Evolutionary conservation across 768 basidiomycete species (phyloP).

Genomic region (Tricholoma bakamatsutake): DNA sequence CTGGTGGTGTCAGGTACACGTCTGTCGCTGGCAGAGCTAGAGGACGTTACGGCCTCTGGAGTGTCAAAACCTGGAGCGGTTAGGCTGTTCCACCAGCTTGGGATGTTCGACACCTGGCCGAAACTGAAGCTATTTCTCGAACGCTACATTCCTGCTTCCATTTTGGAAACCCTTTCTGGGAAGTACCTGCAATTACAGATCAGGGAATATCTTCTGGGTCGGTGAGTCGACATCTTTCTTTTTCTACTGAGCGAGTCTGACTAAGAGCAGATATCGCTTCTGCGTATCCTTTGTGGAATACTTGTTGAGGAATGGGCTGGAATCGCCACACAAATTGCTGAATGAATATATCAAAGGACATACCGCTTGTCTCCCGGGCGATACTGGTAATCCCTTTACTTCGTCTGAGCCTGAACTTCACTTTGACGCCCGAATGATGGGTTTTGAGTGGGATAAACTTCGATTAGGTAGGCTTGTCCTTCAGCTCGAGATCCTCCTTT

Average conservation of each 20-base stretch:
- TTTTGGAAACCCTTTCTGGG: not conserved
- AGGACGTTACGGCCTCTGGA: not conserved
- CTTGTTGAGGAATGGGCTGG: not conserved
- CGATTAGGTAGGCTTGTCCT: not conserved
- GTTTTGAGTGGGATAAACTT: not conserved
- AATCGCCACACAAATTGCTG: not conserved
- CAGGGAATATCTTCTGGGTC: not conserved
- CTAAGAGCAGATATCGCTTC: not conserved
- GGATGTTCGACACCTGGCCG: not conserved
- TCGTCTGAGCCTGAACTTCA: too few relatives aligned
- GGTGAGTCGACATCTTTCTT: not conserved
- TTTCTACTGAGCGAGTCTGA: not conserved
- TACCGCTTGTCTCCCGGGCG: not conserved
- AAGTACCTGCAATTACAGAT: not conserved
- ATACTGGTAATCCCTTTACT: not conserved
- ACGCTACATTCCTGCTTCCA: not conserved
- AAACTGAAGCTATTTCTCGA: not conserved
- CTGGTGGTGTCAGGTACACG: not conserved
- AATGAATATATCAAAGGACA: not conserved
- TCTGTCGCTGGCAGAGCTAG: not conserved
- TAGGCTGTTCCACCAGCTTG: not conserved
- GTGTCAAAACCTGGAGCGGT: not conserved
- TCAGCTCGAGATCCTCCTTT: not conserved
- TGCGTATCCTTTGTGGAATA: not conserved
- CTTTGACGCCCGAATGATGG: not conserved